Base-by-base conservation (phyloP, 169 alveolate species). In the Babesia gibsoni region DNA sequence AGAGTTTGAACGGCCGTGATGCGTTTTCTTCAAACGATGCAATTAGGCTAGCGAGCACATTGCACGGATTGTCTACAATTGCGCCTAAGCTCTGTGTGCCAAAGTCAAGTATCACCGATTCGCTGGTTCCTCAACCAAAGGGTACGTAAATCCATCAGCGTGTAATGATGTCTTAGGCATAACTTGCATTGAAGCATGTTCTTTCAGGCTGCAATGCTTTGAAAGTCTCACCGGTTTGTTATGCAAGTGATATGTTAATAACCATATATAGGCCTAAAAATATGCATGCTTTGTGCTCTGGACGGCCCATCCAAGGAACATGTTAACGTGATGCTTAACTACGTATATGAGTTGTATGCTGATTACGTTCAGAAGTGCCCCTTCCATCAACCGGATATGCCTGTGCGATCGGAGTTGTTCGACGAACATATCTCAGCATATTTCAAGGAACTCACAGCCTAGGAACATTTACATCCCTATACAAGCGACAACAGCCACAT, bases 311-410 rank as follows among this genome's bases (percentile, higher is more conserved):
- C 88, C 35, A 70, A 69, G 42, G 74, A 59, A 35, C 90, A 84
- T 43, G 50, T 84, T 46, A 70, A 83, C 58, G 66, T 67, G 10
- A 79, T 86, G 43, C 90, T 94, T 39, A 80, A 80, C 54, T 74
- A 83, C 74, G 94, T 95, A 23, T 94, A 95, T 87, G 96, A 93
- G 73, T 80, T 84, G 35, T 95, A 94, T 74, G 75, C 96, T 25
- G 98, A 95, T 82, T 90, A 72, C 54, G 98, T 95, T 30, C 86
- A 93, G 57, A 95, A 95, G 89, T 94, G 95, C 68, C 98, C 98
- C 27, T 95, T 91, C 74, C 93, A 94, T 58, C 95, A 94, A 53
- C 84, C 79, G 56, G 97, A 94, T 52, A 94, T 94, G 97, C 97
- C 97, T n/a, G 92, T 94, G 61, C 90, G 97, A 37, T 69, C 83